A percentile compares a stretch with the other conserved stretches of the same genome.
phyloP scores from a whole-genome alignment of 1,139 yeast species.

The Saccharomyces uvarum region DNA sequence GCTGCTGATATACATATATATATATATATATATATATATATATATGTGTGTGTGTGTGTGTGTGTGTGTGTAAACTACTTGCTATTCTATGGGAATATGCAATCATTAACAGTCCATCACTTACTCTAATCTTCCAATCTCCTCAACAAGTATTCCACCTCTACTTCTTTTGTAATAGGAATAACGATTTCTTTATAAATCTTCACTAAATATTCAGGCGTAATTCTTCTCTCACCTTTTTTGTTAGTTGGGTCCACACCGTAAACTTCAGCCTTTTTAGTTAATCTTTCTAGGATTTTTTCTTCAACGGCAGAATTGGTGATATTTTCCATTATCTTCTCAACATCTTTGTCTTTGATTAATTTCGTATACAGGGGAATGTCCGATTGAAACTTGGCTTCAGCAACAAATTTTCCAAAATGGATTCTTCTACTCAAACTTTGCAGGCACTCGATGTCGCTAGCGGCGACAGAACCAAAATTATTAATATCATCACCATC shows the following conservation, averaged over 20 bases:
- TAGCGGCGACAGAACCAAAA: constrained; percentile 74
- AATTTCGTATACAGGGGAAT: constrained; percentile 54
- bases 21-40: not conserved
- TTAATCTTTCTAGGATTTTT: constrained; percentile 68
- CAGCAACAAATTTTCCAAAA: constrained; percentile 96
- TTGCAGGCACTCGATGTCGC: constrained; percentile 83
- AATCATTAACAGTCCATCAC: not conserved
- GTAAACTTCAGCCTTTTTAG: constrained; percentile 73
- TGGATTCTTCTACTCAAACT: constrained; percentile 90
- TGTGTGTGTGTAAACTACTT: not conserved
- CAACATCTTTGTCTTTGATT: constrained; percentile 56
- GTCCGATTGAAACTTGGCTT: constrained; percentile 74
- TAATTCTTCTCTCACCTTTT: constrained; percentile 65
- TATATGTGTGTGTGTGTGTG: not conserved
- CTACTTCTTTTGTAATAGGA: constrained; percentile 91
- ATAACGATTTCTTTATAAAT: constrained; percentile 84
- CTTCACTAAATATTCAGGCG: constrained; percentile 71
- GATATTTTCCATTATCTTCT: constrained; percentile 71
- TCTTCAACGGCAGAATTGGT: constrained; percentile 84
- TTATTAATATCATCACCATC: constrained; percentile 78
- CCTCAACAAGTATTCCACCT: constrained; percentile 79
- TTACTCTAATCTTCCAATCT: constrained; percentile 47
- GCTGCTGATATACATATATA: not conserved
- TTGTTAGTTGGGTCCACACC: constrained; percentile 81
- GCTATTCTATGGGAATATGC: not conserved